These are phyloP conservation scores for Canavalia ensiformis DNA, from an alignment of 306 rosid genomes.

Conservation along the genomic window DNA sequence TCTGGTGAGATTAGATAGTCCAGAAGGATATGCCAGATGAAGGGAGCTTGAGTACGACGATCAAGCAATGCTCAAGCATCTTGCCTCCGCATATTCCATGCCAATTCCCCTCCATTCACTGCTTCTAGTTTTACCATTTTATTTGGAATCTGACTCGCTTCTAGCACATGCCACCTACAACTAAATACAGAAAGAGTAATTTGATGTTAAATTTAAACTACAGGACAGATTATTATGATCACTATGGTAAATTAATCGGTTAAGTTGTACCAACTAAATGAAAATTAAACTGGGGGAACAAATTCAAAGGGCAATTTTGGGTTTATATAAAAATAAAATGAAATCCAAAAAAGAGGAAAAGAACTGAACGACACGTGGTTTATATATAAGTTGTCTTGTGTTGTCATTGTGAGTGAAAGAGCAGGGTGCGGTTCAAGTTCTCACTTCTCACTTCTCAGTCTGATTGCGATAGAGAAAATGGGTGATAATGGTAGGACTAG, in stretches of 20 bases:
- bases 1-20: no score
- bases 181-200: no score
- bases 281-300: background rate
- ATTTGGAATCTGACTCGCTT: no score
- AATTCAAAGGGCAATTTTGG: slow-evolving; percentile 11
- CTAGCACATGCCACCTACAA: no score
- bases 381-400: background rate
- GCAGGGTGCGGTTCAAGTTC: background rate
- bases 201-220: no score
- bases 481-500: slow-evolving; percentile 55
- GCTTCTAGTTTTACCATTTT: no score
- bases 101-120: no score
- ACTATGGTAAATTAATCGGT: no score
- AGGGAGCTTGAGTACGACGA: background rate
- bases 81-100: no score
- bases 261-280: background rate
- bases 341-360: no score
- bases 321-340: background rate
- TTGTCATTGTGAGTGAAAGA: background rate
- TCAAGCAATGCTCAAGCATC: no score
- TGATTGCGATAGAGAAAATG: slow-evolving; percentile 45
- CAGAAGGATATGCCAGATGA: background rate
- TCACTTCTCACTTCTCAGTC: background rate
- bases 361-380: background rate
- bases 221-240: no score